Base-by-base conservation (phyloP, 352 stramenopile species). In the Pseudoperonospora humuli region DNA sequence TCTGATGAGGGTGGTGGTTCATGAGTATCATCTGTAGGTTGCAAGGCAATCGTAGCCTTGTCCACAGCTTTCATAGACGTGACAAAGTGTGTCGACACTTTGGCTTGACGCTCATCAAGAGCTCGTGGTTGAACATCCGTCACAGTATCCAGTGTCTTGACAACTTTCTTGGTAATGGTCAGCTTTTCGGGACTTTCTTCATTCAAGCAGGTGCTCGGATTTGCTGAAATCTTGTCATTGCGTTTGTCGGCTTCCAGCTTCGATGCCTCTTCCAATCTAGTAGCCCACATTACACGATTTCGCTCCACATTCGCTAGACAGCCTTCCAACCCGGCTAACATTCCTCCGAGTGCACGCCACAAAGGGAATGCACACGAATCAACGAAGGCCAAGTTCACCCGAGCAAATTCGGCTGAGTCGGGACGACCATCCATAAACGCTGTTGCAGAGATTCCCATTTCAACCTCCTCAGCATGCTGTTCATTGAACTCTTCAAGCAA, bases 291-390 rank as follows among this genome's bases (percentile, higher is more conserved):
- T 7, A 54, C 54, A 0, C 77, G 64, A 39, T 90, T 90, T 29
- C 53, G 64, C 42, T 87, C 73, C 18, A 90, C 51, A 43, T 90
- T 90, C 2, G 45, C 46, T 17, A 87, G 57, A 44, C 75, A 84
- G 10, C 51, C 45, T 38, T 70, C 73, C 6, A 90, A 57, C 0
- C 77, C 77, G 9, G 71, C 69, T 20, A 90, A 60, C 57, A 86
- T 75, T 3, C 59, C 64, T 31, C 70, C 40, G 46, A 90, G 50
- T 31, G 81, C 78, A 54, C 70, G 72, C 77, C 80, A 93, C 21
- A 93, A 61, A 37, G 82, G 82, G 49, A 88, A 87, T 7, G 86
- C 76, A 44, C 81, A 88, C 40, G 72, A 92, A 46, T 88, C 73
- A 8, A 89, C 82, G 45, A 95, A 95, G 18, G 64, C 61, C 15